Percentiles rank a stretch among this genome's conserved stretches.
Conservation (phyloP, 2,329 filamentous ascomycete species). For the Scedosporium apiospermum region DNA sequence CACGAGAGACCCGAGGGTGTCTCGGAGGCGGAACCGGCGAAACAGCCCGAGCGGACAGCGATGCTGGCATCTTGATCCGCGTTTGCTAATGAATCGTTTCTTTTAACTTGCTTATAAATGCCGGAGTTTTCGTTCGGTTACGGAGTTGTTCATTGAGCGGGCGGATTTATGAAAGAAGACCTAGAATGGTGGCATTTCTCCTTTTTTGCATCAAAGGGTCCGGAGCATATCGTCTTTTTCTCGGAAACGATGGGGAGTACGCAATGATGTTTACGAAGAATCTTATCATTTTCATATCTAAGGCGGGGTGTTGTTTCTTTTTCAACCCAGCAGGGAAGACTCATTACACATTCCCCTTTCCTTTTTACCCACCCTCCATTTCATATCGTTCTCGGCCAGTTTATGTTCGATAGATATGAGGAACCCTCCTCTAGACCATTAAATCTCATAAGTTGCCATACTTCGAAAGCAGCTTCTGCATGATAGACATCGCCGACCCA, state of each 20-base stretch:
- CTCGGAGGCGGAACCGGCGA: neutral
- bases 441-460: conserved; percentile 39
- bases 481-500: conserved; percentile 67
- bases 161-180: neutral
- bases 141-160: neutral
- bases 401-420: neutral
- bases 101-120: neutral
- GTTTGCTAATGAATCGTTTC: neutral
- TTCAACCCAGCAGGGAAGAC: neutral
- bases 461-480: conserved; percentile 63
- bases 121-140: neutral
- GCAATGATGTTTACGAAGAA: neutral
- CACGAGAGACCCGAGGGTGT: conserved; percentile 6
- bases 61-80: conserved; percentile 14
- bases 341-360: neutral
- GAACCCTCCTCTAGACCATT: neutral
- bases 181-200: neutral
- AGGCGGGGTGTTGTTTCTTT: neutral
- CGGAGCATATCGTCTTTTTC: neutral
- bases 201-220: conserved; percentile 1
- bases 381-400: conserved; percentile 1
- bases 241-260: neutral
- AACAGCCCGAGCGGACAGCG: conserved; percentile 2
- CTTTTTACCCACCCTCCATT: neutral
- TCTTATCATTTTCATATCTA: neutral